phyloP scores from a whole-genome alignment of 768 basidiomycete genomes.

The Russula foetens region DNA sequence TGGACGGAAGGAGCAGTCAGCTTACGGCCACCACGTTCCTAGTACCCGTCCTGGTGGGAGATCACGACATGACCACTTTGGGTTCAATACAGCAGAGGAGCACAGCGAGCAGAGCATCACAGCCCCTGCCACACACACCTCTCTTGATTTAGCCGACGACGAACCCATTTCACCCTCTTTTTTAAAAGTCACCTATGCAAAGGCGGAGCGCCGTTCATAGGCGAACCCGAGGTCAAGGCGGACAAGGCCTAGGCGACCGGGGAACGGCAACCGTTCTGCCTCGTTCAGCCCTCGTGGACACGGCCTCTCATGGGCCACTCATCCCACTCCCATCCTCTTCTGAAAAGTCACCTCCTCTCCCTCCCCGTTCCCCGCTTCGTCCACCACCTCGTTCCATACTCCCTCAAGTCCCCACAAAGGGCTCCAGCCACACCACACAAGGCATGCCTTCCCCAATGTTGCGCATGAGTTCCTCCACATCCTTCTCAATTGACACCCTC shows the following conservation, averaged over 20 bases:
- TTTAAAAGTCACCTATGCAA: not conserved
- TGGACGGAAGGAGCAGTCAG: not conserved
- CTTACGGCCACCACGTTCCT: not conserved
- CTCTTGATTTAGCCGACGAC: not conserved
- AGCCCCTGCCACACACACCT: not conserved
- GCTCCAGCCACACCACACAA: not conserved
- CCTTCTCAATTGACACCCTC: slow-evolving; percentile 21
- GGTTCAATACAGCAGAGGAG: no score
- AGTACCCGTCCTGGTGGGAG: no score
- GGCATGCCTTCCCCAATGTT: slow-evolving; percentile 22
- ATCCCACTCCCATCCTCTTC: not conserved
- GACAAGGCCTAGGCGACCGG: slow-evolving; percentile 6
- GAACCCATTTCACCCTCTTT: not conserved
- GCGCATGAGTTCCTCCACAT: slow-evolving; percentile 24
- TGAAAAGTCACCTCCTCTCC: slow-evolving; percentile 24
- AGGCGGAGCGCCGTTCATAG: slow-evolving; percentile 11
- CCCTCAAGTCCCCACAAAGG: slow-evolving; percentile 12
- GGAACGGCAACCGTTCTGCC: slow-evolving; percentile 19
- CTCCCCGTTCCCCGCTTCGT: slow-evolving; percentile 27
- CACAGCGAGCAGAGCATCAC: not conserved
- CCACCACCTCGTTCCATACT: slow-evolving; percentile 21
- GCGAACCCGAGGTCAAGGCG: not conserved
- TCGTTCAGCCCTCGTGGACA: slow-evolving; percentile 30
- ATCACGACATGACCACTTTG: no score
- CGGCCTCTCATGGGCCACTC: slow-evolving; percentile 18